Evolutionary conservation across 1,284 basidiomycete genomes (phyloP).

Genomic region (Stygiomarasmius scandens): DNA sequence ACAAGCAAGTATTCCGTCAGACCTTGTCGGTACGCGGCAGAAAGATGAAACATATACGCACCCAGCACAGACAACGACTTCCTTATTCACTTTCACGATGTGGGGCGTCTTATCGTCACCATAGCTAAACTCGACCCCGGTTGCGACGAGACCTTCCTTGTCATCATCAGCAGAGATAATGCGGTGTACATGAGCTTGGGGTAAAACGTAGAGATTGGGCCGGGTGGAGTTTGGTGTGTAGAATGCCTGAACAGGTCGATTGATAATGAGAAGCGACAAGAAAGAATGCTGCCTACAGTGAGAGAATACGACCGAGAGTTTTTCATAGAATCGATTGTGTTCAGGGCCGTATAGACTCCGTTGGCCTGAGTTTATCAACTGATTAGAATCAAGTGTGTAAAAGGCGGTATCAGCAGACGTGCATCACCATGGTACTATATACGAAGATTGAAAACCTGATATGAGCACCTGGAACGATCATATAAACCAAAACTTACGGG

Average conservation of each 20-base stretch:
- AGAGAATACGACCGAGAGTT: conserved; percentile 20
- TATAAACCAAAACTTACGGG: conserved; percentile 13
- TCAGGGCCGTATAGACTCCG: conserved; percentile 15
- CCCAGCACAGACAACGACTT: conserved; percentile 47
- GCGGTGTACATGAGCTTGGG: conserved; percentile 12
- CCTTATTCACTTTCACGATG: conserved; percentile 21
- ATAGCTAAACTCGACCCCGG: conserved; percentile 26
- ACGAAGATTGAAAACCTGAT: not conserved
- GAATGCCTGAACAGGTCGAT: conserved; percentile 7
- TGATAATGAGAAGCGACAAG: not conserved
- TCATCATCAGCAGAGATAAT: conserved; percentile 9
- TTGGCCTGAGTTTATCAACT: too few species aligned
- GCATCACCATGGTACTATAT: conserved; percentile 15
- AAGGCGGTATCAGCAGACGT: too few species aligned
- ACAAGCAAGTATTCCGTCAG: not conserved
- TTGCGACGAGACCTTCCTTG: conserved; percentile 17
- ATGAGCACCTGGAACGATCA: not conserved
- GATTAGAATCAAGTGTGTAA: too few species aligned
- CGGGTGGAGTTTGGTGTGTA: conserved; percentile 13
- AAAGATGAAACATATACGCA: too few species aligned
- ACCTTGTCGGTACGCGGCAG: too few species aligned
- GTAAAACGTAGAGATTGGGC: conserved; percentile 18
- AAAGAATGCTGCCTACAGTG: conserved; percentile 12
- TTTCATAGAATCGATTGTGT: conserved; percentile 20
- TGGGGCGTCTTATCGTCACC: conserved; percentile 3